A percentile compares a stretch with the other conserved stretches of the same genome.
Evolutionary conservation across 2,329 filamentous ascomycete genomes (phyloP).

Genomic region (Pestalotiopsis sp.): DNA sequence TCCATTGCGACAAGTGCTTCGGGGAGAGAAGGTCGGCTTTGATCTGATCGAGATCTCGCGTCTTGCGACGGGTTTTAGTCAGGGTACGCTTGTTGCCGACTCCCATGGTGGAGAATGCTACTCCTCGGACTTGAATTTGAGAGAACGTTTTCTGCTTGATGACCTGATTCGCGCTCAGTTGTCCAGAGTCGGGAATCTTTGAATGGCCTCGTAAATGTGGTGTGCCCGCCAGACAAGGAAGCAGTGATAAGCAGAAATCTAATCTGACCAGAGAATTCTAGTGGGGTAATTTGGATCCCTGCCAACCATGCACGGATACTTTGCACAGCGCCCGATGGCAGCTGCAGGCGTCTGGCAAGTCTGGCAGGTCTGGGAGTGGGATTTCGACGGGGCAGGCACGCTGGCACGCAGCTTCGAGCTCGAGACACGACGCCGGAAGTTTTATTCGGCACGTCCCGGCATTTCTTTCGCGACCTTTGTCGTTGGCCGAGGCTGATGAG

Average conservation of each 20-base stretch:
- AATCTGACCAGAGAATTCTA: neutral
- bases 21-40: conserved; percentile 78
- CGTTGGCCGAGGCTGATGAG: conserved; percentile 13
- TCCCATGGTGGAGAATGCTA: conserved; percentile 59
- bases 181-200: neutral
- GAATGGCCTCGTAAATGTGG: too few species aligned
- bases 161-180: neutral
- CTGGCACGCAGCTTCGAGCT: neutral
- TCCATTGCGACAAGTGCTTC: conserved; percentile 79
- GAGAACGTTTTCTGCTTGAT: neutral
- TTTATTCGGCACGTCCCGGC: neutral
- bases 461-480: neutral
- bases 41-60: conserved; percentile 89
- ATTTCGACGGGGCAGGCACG: neutral
- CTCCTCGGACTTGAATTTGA: neutral
- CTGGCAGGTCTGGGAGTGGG: neutral
- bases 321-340: neutral
- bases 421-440: neutral
- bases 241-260: neutral
- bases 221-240: neutral
- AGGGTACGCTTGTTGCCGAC: conserved; percentile 67
- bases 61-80: conserved; percentile 74
- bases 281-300: neutral
- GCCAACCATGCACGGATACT: too few species aligned
- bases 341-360: neutral